Evolutionary conservation across 2,329 filamentous ascomycete species (phyloP).

Genomic region (Acrocalymma vagum): DNA sequence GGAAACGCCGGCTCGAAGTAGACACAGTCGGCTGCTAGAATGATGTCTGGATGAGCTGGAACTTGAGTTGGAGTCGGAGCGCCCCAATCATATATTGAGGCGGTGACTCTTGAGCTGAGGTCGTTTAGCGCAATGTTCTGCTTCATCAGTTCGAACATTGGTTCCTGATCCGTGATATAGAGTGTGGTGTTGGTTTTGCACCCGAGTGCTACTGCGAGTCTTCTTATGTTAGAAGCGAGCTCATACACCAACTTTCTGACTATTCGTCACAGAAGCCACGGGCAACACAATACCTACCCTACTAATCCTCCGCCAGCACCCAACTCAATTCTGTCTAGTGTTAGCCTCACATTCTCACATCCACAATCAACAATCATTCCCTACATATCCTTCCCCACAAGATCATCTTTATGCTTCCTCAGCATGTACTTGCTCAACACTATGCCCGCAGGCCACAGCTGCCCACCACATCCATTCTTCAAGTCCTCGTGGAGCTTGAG

Average conservation of each 20-base stretch:
- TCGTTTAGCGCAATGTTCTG: slow-evolving; percentile 86
- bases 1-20: slow-evolving; percentile 98
- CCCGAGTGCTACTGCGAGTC: slow-evolving; percentile 66
- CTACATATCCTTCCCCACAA: slow-evolving; percentile 77
- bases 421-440: slow-evolving; percentile 87
- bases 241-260: no score
- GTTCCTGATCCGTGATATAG: slow-evolving; percentile 84
- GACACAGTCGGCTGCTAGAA: slow-evolving; percentile 95
- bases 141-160: slow-evolving; percentile 87
- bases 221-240: slow-evolving; percentile 26
- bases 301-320: slow-evolving; percentile 92
- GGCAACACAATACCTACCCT: slow-evolving; percentile 53
- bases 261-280: no score
- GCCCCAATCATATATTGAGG: slow-evolving; percentile 83
- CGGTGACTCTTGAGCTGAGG: slow-evolving; percentile 69
- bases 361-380: slow-evolving; percentile 47
- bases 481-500: slow-evolving; percentile 86
- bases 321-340: slow-evolving; percentile 75
- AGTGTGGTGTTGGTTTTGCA: slow-evolving; percentile 66
- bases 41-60: slow-evolving; percentile 73
- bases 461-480: slow-evolving; percentile 86
- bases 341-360: slow-evolving; percentile 20
- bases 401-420: slow-evolving; percentile 70
- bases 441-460: slow-evolving; percentile 94
- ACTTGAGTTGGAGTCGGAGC: slow-evolving; percentile 48